phyloP scores from a whole-genome alignment of 305 asterid species.

The Euphrasia arctica region DNA sequence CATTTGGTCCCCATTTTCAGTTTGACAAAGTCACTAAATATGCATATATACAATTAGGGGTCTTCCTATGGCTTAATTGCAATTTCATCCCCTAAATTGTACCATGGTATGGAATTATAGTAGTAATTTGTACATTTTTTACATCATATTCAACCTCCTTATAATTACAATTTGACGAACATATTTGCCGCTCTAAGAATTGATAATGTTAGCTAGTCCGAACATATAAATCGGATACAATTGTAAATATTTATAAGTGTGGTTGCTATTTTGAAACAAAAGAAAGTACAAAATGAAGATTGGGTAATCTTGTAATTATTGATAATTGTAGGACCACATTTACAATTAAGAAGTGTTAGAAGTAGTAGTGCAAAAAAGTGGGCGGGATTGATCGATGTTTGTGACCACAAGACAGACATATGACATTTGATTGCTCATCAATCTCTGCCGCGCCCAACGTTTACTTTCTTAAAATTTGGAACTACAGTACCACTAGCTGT shows the following conservation, averaged over 20 bases:
- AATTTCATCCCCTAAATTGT: background rate
- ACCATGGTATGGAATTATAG: background rate
- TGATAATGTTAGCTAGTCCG: no score
- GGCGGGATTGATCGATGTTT: constrained; percentile 9
- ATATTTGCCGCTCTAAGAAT: no score
- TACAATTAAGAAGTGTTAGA: background rate
- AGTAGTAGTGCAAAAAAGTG: constrained; percentile 19
- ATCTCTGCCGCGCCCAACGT: constrained; percentile 16
- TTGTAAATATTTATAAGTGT: no score
- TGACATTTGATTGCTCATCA: constrained; percentile 35
- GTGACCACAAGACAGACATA: constrained; percentile 19
- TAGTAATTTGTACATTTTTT: no score
- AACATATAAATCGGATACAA: no score
- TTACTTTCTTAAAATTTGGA: constrained; percentile 4
- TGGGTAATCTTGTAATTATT: background rate
- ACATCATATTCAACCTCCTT: no score
- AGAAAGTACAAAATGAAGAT: background rate
- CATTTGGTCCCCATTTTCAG: constrained; percentile 22
- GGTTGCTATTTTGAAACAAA: no score
- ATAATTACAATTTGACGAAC: no score
- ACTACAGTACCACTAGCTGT: background rate
- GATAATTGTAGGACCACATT: background rate
- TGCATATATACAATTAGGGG: background rate
- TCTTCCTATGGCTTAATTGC: background rate
- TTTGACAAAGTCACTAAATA: constrained; percentile 11